Evolutionary conservation across 768 basidiomycete genomes (phyloP).

Genomic region (Lyophyllum atratum): DNA sequence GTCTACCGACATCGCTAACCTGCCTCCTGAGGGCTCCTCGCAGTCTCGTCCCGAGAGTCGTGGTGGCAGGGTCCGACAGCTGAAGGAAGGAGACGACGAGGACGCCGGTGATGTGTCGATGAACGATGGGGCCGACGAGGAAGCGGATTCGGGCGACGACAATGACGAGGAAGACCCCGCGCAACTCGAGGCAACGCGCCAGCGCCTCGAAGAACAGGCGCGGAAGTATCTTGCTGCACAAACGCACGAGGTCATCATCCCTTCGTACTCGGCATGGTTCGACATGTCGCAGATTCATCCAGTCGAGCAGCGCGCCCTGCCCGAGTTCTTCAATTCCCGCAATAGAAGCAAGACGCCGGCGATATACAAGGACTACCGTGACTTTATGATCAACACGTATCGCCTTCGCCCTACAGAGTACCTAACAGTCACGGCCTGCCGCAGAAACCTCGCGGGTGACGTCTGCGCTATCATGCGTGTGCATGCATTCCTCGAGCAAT

Average conservation of each 20-base stretch:
- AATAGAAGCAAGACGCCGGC: conserved; percentile 95
- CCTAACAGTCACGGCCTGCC: conserved; percentile 94
- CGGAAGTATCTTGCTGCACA: conserved; percentile 95
- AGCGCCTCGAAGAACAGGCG: conserved; percentile 82
- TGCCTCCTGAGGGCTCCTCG: conserved; percentile 45
- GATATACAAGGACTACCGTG: conserved; percentile 98
- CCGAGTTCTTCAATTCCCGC: conserved; percentile 97
- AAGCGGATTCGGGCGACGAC: conserved; percentile 76
- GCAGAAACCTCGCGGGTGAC: conserved; percentile 95
- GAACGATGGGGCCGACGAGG: conserved; percentile 78
- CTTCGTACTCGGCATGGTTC: conserved; percentile 98
- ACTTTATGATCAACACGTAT: conserved; percentile 99
- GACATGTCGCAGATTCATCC: conserved; percentile 92
- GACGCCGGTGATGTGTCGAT: conserved; percentile 79
- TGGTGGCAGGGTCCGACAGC: conserved; percentile 42
- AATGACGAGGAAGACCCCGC: conserved; percentile 87
- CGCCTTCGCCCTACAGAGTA: conserved; percentile 93
- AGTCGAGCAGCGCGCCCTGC: conserved; percentile 88
- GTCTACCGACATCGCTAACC: conserved; percentile 77
- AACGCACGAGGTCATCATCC: conserved; percentile 95
- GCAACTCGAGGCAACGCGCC: conserved; percentile 77
- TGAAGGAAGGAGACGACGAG: conserved; percentile 63
- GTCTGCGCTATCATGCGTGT: conserved; percentile 99
- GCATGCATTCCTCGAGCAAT: conserved; percentile 97
- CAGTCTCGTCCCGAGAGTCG: conserved; percentile 43